These are phyloP conservation scores for Xylaria hypoxylon DNA, from an alignment of 2,329 filamentous ascomycete genomes.

Conservation along the genomic window DNA sequence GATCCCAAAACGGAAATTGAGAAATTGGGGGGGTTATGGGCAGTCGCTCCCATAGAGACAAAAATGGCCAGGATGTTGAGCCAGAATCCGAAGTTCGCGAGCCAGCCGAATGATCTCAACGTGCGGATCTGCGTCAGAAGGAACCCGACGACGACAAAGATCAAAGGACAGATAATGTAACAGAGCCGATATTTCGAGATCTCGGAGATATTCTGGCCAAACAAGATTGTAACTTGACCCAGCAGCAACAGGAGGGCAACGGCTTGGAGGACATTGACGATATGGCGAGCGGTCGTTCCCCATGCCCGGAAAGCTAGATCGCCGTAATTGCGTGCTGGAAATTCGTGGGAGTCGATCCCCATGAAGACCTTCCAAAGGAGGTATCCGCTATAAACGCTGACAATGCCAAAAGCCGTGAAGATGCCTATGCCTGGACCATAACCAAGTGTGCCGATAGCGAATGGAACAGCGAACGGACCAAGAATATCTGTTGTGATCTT, in stretches of 20 bases:
- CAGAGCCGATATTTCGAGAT: conserved; percentile 62
- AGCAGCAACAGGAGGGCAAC: conserved; percentile 44
- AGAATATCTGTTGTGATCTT: conserved; percentile 61
- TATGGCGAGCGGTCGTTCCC: conserved; percentile 58
- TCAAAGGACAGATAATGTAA: conserved; percentile 63
- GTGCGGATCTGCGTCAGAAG: conserved; percentile 67
- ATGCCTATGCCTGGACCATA: conserved; percentile 59
- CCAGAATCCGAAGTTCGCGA: conserved; percentile 64
- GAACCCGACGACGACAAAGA: conserved; percentile 64
- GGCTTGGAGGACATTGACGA: conserved; percentile 62
- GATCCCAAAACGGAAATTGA: conserved; percentile 31
- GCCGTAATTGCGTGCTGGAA: conserved; percentile 60
- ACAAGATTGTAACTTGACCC: conserved; percentile 33
- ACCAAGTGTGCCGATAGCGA: conserved; percentile 45
- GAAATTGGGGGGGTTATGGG: conserved; percentile 36
- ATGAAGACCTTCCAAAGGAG: conserved; percentile 60
- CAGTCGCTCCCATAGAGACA: conserved; percentile 37
- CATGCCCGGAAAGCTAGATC: conserved; percentile 62
- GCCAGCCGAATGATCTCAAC: conserved; percentile 64
- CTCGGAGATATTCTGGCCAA: conserved; percentile 59
- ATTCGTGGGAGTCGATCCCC: conserved; percentile 60
- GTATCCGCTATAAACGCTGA: conserved; percentile 58
- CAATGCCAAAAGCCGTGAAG: conserved; percentile 58
- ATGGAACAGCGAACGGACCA: conserved; percentile 56
- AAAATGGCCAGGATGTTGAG: conserved; percentile 35